phyloP scores from a whole-genome alignment of 2,329 filamentous ascomycete genomes.

The Neofusicoccum ribis region DNA sequence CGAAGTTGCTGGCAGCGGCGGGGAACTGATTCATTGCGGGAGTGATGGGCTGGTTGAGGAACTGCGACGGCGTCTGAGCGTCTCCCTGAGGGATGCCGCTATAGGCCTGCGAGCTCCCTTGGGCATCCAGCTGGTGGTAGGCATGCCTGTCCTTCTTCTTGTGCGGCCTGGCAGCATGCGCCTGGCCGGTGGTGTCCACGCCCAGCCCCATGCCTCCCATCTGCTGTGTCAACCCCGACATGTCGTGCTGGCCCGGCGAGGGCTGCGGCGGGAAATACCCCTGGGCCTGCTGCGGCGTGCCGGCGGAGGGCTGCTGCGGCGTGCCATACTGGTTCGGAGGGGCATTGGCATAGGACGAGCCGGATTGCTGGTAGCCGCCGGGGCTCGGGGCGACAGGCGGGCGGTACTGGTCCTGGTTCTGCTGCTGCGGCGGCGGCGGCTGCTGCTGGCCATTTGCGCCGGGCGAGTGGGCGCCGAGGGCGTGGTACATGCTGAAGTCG shows the following conservation, averaged over 20 bases:
- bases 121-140: conserved; percentile 80
- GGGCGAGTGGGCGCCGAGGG: conserved; percentile 28
- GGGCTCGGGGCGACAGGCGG: conserved; percentile 47
- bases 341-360: conserved; percentile 32
- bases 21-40: conserved; percentile 62
- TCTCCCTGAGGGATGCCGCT: conserved; percentile 65
- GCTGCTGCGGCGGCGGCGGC: conserved; percentile 21
- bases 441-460: conserved; percentile 29
- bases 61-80: conserved; percentile 57
- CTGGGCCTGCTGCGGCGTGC: conserved; percentile 33
- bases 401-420: conserved; percentile 37
- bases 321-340: conserved; percentile 36
- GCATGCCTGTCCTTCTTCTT: conserved; percentile 92
- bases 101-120: conserved; percentile 67
- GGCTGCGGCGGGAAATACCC: conserved; percentile 45
- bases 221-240: conserved; percentile 63
- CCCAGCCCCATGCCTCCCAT: conserved; percentile 76
- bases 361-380: conserved; percentile 45
- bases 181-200: conserved; percentile 49
- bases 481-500: conserved; percentile 40
- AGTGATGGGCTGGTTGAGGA: conserved; percentile 55
- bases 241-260: conserved; percentile 29
- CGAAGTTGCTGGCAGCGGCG: conserved; percentile 57
- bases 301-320: conserved; percentile 29
- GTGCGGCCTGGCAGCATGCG: conserved; percentile 43